A percentile compares a stretch with the other conserved stretches of the same genome.
These are phyloP conservation scores for Colletotrichum sp. DNA, from an alignment of 2,329 filamentous ascomycete species.

Conservation along the genomic window DNA sequence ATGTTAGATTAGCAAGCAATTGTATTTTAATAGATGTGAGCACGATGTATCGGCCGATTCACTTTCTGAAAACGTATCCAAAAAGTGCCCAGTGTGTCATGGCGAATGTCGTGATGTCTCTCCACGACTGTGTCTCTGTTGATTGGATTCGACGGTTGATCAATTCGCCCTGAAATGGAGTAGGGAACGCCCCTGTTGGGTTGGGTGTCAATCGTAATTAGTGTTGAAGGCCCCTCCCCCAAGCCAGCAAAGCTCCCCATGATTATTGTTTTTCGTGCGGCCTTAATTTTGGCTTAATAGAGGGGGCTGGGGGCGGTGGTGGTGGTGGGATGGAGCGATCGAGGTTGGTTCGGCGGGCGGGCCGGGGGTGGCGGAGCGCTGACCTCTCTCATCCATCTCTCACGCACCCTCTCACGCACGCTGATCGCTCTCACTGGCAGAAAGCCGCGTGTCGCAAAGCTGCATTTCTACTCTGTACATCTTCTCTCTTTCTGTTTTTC, in stretches of 20 bases:
- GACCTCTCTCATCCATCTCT: not conserved
- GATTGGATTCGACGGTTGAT: not conserved
- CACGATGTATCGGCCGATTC: constrained; percentile 12
- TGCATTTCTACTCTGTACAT: not conserved
- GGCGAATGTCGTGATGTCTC: not conserved
- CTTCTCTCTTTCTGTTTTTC: not conserved
- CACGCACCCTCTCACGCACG: not conserved
- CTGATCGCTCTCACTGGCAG: not conserved
- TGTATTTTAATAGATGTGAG: constrained; percentile 50
- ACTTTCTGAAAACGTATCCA: not conserved
- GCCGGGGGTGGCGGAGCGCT: constrained; percentile 15
- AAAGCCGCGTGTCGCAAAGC: not conserved
- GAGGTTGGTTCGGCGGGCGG: constrained; percentile 8
- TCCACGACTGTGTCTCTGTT: not conserved
- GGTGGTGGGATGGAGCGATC: not conserved
- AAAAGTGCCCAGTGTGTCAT: not conserved
- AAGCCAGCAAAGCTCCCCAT: not conserved
- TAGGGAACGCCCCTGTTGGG: constrained; percentile 16
- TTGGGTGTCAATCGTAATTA: not conserved
- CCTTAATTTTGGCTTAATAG: constrained; percentile 7
- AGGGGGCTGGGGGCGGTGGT: constrained; percentile 14
- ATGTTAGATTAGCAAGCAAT: constrained; percentile 25
- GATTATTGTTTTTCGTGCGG: not conserved
- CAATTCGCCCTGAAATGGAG: not conserved
- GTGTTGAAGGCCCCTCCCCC: not conserved